Base-by-base conservation (phyloP, 192 early-diverging fungal genomes). In the Linnemannia hyalina region DNA sequence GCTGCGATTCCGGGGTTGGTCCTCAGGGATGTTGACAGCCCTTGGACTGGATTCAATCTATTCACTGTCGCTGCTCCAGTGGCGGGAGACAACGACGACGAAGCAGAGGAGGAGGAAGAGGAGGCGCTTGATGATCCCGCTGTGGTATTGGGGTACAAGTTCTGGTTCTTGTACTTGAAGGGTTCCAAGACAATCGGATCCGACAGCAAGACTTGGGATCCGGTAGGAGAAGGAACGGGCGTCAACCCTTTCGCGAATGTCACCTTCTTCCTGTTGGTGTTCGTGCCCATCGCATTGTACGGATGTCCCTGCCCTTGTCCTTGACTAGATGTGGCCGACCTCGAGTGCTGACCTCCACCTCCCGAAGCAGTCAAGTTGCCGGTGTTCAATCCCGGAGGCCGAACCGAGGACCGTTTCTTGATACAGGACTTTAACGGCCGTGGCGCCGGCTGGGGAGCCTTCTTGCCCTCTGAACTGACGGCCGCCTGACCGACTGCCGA, bases 231-330 rank as follows among this genome's bases (percentile, higher is more conserved):
- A 2, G 84, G 41, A 18, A 54, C 42, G 40, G 84, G 84, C 16
- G 84, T 86, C 10, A 63, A 60, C 11, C 84, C 84, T 54, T 80
- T 81, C 13, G 84, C 84, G 68, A 86, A 86, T 0, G 79, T 74
- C 0, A 86, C 84, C 18, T 78, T 80, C 42, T 85, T 85, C 63
- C 52, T 54, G 29, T 36, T 13, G 2, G 68, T 26, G 47, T 23
- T n/a, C 6, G 13, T 40, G 47, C 9, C 9, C 6, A 4, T n/a
- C 20, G 68, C 26, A 11, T 4, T 26, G 46, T 73, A 38, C 16
- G 70, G 42, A 1, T 26, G 70, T 0, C 15, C n/a, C 41, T 60
- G 29, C 15, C 44, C 52, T 44, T 42, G 47, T 10, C 22, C n/a
- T 35, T 42, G 76, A 16, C 22, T 4, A 2, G 46, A 68, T 11